Percentiles rank a stretch among this genome's conserved stretches.
Conservation (phyloP, 495 filamentous ascomycete species). For the Cercophora sp. region DNA sequence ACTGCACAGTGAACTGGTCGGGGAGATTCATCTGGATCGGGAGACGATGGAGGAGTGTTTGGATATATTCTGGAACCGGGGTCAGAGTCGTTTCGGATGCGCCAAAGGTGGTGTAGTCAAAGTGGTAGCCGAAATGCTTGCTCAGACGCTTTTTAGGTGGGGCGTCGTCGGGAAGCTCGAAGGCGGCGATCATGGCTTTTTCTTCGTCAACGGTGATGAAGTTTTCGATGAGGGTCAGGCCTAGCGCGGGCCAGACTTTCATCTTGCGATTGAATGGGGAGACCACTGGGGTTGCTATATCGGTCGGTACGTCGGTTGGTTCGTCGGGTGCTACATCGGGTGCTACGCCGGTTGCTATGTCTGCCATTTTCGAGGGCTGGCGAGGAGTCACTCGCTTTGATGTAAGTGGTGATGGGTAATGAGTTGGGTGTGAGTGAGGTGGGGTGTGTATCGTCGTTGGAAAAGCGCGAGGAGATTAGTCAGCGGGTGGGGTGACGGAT, state of each 20-base stretch:
- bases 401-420: no score
- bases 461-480: no score
- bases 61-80: constrained; percentile 26
- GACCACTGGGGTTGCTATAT: constrained; percentile 1
- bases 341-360: not conserved
- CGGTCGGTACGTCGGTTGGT: no score
- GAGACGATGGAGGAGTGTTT: constrained; percentile 20
- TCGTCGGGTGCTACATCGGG: not conserved
- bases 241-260: constrained; percentile 21
- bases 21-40: constrained; percentile 18
- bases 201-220: constrained; percentile 28
- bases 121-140: constrained; percentile 32
- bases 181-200: constrained; percentile 23
- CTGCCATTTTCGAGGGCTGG: no score
- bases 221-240: constrained; percentile 24
- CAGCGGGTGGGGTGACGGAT: no score
- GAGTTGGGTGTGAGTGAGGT: no score
- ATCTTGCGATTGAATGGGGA: constrained; percentile 21
- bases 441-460: no score
- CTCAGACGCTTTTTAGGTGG: constrained; percentile 20
- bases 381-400: no score
- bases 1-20: constrained; percentile 33
- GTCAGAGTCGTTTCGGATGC: constrained; percentile 20
- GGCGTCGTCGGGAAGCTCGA: constrained; percentile 15
- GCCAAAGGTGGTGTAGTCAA: constrained; percentile 34